These are phyloP conservation scores for Hyphopichia buzzinii DNA, from an alignment of 1,139 yeast genomes.

Conservation along the genomic window DNA sequence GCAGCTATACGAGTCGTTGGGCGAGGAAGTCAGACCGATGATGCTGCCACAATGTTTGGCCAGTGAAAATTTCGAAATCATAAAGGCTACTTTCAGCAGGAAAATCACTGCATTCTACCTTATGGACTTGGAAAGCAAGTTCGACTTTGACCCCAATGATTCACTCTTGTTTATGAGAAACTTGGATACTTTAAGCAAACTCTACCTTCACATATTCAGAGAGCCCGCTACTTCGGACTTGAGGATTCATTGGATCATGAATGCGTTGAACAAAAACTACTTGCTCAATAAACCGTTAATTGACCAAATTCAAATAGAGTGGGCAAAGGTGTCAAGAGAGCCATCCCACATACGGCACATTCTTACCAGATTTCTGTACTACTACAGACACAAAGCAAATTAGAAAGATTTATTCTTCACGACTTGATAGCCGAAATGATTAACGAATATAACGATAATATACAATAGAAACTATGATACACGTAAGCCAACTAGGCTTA, in stretches of 20 bases:
- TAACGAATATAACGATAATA: background rate
- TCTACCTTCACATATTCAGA: conserved; percentile 14
- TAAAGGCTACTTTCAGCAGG: conserved; percentile 12
- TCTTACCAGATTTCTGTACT: conserved; percentile 2
- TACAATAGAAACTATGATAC: too few species aligned
- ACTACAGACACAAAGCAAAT: conserved; percentile 1
- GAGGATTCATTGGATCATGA: conserved; percentile 17
- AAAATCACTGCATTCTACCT: conserved; percentile 14
- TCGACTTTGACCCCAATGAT: conserved; percentile 9
- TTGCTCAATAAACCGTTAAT: conserved; percentile 2
- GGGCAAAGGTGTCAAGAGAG: conserved; percentile 2
- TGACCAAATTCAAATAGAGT: conserved; percentile 3
- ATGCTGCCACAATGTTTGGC: conserved; percentile 4
- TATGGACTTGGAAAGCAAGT: conserved; percentile 12
- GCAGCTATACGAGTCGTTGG: background rate
- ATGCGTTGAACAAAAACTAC: conserved; percentile 12
- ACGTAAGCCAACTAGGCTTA: too few species aligned
- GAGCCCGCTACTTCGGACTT: conserved; percentile 11
- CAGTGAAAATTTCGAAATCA: conserved; percentile 13
- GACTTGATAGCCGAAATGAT: background rate
- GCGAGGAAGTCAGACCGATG: background rate
- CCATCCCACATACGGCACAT: conserved; percentile 1
- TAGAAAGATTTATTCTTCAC: too few species aligned
- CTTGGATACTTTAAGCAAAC: conserved; percentile 12
- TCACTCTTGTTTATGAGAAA: conserved; percentile 11